phyloP scores from a whole-genome alignment of 2,329 filamentous ascomycete species.

The Ramichloridium luteum region DNA sequence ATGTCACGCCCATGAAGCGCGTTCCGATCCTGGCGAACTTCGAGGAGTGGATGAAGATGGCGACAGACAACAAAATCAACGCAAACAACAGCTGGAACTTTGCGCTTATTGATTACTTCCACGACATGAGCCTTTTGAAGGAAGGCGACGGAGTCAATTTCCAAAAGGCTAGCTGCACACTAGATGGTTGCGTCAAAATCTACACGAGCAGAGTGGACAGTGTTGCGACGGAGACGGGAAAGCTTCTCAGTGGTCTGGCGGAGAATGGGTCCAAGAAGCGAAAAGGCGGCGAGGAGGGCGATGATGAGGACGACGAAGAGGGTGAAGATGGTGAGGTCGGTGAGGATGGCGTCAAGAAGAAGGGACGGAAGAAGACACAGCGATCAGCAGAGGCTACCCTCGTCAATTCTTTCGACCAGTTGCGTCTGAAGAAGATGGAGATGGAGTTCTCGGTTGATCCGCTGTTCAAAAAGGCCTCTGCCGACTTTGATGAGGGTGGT shows the following conservation, averaged over 20 bases:
- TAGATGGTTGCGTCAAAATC: conserved; percentile 97
- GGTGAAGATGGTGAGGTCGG: conserved; percentile 48
- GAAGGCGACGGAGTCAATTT: conserved; percentile 97
- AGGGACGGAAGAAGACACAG: conserved; percentile 58
- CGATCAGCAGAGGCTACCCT: conserved; percentile 85
- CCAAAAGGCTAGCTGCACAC: conserved; percentile 91
- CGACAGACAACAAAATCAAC: conserved; percentile 94
- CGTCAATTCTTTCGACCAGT: conserved; percentile 70
- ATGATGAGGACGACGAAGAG: conserved; percentile 46
- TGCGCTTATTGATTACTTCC: conserved; percentile 98
- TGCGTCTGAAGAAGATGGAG: conserved; percentile 95
- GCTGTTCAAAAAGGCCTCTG: conserved; percentile 97
- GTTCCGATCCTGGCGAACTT: conserved; percentile 95
- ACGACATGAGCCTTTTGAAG: conserved; percentile 94
- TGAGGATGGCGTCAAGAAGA: conserved; percentile 42
- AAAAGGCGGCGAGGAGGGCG: conserved; percentile 45
- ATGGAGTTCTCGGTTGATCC: conserved; percentile 94
- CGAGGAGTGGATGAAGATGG: conserved; percentile 99
- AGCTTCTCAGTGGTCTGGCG: conserved; percentile 82
- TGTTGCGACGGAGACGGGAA: conserved; percentile 92
- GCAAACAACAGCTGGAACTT: conserved; percentile 98
- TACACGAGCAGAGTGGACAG: conserved; percentile 98
- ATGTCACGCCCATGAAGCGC: conserved; percentile 89
- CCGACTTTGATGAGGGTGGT: conserved; percentile 95
- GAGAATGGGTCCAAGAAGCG: conserved; percentile 58